A percentile compares a stretch with the other conserved stretches of the same genome.
Conservation (phyloP, 768 basidiomycete genomes). For the Lentinus tigrinus region DNA sequence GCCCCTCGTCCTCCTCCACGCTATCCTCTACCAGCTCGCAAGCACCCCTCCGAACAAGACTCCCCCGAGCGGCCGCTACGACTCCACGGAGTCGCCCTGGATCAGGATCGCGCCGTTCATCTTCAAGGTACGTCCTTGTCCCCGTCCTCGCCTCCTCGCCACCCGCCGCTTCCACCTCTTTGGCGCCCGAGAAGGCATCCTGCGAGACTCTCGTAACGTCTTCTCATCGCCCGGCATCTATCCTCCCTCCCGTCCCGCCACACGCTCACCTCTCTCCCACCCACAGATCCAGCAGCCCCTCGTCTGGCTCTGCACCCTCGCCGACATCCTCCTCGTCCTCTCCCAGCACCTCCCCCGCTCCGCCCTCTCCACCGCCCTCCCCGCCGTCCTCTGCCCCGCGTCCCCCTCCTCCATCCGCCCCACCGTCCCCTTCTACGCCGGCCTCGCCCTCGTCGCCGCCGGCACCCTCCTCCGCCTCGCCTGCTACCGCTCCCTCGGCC, state of each 20-base stretch:
- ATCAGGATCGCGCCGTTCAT: slow-evolving; percentile 56
- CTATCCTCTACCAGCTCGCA: slow-evolving; percentile 49
- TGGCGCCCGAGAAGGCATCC: no score
- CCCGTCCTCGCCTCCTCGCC: background rate
- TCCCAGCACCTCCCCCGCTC: slow-evolving; percentile 16
- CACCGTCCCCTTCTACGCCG: slow-evolving; percentile 17
- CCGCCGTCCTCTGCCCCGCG: slow-evolving; percentile 14
- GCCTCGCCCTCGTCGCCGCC: slow-evolving; percentile 16
- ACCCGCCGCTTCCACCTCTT: no score
- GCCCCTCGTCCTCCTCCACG: slow-evolving; percentile 47
- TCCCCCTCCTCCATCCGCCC: slow-evolving; percentile 15
- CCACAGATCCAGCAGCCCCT: slow-evolving; percentile 48
- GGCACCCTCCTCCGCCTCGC: slow-evolving; percentile 20
- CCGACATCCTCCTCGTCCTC: slow-evolving; percentile 23
- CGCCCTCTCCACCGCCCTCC: slow-evolving; percentile 17
- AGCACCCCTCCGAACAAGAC: slow-evolving; percentile 60
- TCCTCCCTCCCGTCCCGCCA: background rate
- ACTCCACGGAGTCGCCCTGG: slow-evolving; percentile 49
- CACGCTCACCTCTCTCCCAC: background rate
- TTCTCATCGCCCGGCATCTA: no score
- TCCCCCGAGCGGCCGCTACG: slow-evolving; percentile 47
- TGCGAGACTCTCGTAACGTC: no score
- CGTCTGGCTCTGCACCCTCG: slow-evolving; percentile 37
- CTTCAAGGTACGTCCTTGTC: slow-evolving; percentile 44
- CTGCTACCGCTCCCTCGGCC: slow-evolving; percentile 35